Evolutionary conservation across 805 yeast species (phyloP).

Genomic region (Myxozyma sirexii): DNA sequence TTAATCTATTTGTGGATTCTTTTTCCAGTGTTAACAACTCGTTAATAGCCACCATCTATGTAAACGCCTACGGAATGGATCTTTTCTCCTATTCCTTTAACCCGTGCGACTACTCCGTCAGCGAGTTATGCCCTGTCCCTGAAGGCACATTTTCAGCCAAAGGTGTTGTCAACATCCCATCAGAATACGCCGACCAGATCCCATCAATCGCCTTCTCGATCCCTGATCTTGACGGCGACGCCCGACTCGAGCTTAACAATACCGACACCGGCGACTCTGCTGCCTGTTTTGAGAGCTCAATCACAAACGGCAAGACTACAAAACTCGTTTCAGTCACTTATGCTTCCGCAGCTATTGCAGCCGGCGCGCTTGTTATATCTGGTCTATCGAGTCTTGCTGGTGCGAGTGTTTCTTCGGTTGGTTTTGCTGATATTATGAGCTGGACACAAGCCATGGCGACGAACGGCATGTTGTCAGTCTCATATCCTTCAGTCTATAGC

Average conservation of each 20-base stretch:
- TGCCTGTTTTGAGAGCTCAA: conserved; percentile 39
- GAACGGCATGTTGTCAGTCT: conserved; percentile 41
- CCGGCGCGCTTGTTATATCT: conserved; percentile 37
- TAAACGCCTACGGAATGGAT: conserved; percentile 40
- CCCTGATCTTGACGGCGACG: conserved; percentile 43
- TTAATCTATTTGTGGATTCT: neutral
- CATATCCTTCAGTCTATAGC: conserved; percentile 41
- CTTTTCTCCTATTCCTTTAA: conserved; percentile 39
- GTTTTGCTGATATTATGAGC: conserved; percentile 38
- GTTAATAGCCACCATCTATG: conserved; percentile 22
- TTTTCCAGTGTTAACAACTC: neutral
- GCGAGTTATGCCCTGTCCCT: conserved; percentile 41
- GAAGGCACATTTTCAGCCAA: conserved; percentile 35
- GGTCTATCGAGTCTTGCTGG: conserved; percentile 30
- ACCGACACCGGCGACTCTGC: conserved; percentile 30
- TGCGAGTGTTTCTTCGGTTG: conserved; percentile 33
- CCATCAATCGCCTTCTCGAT: conserved; percentile 41
- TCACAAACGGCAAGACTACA: conserved; percentile 42
- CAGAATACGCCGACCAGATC: conserved; percentile 37
- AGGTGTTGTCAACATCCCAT: conserved; percentile 40
- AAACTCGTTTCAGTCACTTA: conserved; percentile 36
- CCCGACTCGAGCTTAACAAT: conserved; percentile 36
- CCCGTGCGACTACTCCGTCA: conserved; percentile 40
- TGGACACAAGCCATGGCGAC: conserved; percentile 42
- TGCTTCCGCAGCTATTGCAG: conserved; percentile 41